Evolutionary conservation across 331 rosid species (phyloP).

Genomic region (Phaseolus coccineus): DNA sequence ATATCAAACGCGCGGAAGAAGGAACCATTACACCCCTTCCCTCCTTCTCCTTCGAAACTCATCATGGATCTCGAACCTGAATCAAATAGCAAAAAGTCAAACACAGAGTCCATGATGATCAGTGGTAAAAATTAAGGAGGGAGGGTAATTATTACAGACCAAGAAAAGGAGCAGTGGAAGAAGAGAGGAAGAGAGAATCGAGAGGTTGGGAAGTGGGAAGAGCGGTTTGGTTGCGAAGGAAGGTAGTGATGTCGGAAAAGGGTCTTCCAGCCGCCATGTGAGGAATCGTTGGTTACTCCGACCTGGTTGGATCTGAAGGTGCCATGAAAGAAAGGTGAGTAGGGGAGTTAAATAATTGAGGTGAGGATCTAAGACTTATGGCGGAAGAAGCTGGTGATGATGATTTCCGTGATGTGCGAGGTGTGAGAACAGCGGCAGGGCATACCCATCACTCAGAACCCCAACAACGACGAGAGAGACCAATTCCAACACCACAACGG

Average conservation of each 20-base stretch:
- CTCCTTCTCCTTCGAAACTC: conserved; percentile 75
- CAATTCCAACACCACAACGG: not conserved
- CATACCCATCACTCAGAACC: conserved; percentile 84
- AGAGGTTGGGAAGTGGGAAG: conserved; percentile 55
- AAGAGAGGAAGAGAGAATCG: conserved; percentile 66
- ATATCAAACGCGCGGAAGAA: conserved; percentile 58
- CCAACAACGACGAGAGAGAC: not conserved
- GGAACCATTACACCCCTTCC: conserved; percentile 51
- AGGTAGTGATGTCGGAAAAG: conserved; percentile 48
- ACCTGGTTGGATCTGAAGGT: conserved; percentile 11
- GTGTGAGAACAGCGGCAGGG: conserved; percentile 92
- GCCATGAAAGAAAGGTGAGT: conserved; percentile 41
- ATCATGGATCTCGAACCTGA: conserved; percentile 83
- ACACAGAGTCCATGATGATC: not conserved
- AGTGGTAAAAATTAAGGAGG: not conserved
- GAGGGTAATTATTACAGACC: conserved; percentile 45
- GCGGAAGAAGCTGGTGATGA: conserved; percentile 98
- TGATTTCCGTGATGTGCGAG: conserved; percentile 93
- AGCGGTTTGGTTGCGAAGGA: conserved; percentile 60
- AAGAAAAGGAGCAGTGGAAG: conserved; percentile 63
- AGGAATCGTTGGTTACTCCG: not conserved
- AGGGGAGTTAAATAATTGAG: not conserved
- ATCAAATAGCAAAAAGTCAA: not conserved
- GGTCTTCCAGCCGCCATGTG: conserved; percentile 64
- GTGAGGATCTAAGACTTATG: conserved; percentile 65